Percentiles rank a stretch among this genome's conserved stretches.
Conservation (phyloP, 345 rosid genomes). For the Lenwebbia sp. region DNA sequence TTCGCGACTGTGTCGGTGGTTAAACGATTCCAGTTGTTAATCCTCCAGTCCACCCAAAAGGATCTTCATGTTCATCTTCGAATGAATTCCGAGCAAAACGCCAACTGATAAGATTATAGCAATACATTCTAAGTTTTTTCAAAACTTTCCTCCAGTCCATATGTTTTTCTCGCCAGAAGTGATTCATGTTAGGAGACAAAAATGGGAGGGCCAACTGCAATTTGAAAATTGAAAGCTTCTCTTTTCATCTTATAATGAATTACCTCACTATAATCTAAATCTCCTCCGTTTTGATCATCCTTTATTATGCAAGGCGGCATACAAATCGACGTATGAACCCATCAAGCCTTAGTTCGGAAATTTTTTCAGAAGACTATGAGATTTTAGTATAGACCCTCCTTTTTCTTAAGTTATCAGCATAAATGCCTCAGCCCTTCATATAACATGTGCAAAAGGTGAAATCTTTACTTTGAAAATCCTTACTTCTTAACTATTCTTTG, state of each 20-base stretch:
- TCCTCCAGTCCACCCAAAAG: background rate
- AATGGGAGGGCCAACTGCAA: background rate
- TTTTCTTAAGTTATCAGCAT: background rate
- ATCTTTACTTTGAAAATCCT: background rate
- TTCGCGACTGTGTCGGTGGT: background rate
- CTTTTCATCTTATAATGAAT: background rate
- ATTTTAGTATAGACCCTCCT: background rate
- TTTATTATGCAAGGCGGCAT: background rate
- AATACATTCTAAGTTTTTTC: background rate
- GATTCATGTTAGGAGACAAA: background rate
- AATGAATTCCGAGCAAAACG: background rate
- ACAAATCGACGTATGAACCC: background rate
- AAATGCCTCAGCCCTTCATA: background rate
- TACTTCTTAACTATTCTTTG: background rate
- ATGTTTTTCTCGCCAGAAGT: background rate
- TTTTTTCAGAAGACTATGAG: background rate
- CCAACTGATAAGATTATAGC: background rate
- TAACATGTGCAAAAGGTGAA: background rate
- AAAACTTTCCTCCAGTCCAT: background rate
- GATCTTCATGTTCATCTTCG: background rate
- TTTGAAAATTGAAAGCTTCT: background rate
- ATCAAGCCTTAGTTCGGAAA: background rate
- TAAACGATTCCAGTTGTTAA: background rate
- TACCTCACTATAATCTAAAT: background rate
- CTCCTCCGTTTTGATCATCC: background rate